Conservation (phyloP, 2,329 filamentous ascomycete genomes). For the Trichoderma brevicompactum region DNA sequence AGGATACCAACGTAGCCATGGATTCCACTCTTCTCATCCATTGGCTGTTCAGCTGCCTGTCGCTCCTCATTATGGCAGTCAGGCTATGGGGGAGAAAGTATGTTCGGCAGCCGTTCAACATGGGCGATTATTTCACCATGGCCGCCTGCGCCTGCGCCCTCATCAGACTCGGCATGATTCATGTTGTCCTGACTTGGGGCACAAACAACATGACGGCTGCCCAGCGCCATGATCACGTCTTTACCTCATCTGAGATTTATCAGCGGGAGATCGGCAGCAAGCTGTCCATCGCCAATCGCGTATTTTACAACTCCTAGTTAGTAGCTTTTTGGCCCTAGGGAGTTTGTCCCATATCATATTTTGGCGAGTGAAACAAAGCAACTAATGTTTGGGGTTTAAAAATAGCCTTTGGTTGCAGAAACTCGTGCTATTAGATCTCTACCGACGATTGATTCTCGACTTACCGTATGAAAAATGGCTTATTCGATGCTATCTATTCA, state of each 20-base stretch:
- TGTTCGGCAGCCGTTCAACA: conserved; percentile 32
- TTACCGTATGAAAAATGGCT: conserved; percentile 35
- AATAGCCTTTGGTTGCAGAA: conserved; percentile 40
- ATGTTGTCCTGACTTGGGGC: conserved; percentile 44
- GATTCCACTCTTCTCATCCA: conserved; percentile 34
- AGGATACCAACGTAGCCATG: conserved; percentile 9
- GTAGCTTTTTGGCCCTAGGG: conserved; percentile 31
- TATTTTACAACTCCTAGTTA: conserved; percentile 44
- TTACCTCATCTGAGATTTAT: conserved; percentile 41
- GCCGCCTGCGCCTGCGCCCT: conserved; percentile 45
- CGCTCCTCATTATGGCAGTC: conserved; percentile 33
- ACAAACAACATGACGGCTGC: conserved; percentile 41
- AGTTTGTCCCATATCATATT: not conserved
- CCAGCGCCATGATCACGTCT: conserved; percentile 34
- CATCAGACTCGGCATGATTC: conserved; percentile 37
- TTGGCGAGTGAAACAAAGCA: not conserved
- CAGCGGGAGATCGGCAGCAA: conserved; percentile 43
- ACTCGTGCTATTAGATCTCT: conserved; percentile 38
- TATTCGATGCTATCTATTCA: conserved; percentile 36
- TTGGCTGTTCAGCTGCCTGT: conserved; percentile 36
- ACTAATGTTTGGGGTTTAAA: not conserved
- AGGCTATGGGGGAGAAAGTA: conserved; percentile 34
- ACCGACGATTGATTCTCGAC: conserved; percentile 35
- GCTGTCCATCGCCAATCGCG: conserved; percentile 40
- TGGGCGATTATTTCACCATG: conserved; percentile 41